Evolutionary conservation across 371 early-diverging fungal species (phyloP), one percentile per base, ranked within the genome.

Genomic region (Polyrhizophydium stewartii): DNA sequence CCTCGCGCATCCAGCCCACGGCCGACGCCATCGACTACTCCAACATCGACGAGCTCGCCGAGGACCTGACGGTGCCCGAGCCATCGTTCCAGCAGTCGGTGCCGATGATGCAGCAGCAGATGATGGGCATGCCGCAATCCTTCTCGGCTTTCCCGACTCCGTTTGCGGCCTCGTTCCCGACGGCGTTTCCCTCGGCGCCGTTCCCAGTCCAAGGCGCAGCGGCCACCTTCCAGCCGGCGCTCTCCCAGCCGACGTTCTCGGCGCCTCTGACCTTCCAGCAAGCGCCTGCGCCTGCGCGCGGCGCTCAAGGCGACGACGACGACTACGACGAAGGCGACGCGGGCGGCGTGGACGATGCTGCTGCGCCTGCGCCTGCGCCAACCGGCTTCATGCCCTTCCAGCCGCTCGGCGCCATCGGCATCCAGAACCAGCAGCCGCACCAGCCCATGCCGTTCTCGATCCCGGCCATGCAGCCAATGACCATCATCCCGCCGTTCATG

Each of bases 21-120:
- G 83, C 77, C 30, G 86, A 88, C 60, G 92, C 92, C 6, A 71
- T 91, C 0, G 92, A 94, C 71, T 94, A 82, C 67, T 89, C 89
- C 0, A 89, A 90, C 61, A 84, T 88, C 65, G 80, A 89, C 64
- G 94, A 93, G 64, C 70, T 88, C 12, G 89, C 87, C 3, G 88
- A 85, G 6, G 92, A 91, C 13, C 45, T 45, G n/a, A 40, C 40
- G 19, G 45, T 10, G 7, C 35, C 35, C 7, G 7, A 3, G 35
- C 35, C 35, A 13, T 13, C 35, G 7, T 3, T 3, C 35, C 35
- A 35, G 35, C 35, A 7, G 35, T 13, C 35, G 3, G 35, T 13
- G 3, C 35, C 35, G 3, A 35, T 35, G 35, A 3, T 35, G 35
- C 35, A 35, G 35, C 13, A 13, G 35, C 35, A 35, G 35, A n/a